Base-by-base conservation (phyloP, 2,329 filamentous ascomycete species). In the Meredithiella fracta region DNA sequence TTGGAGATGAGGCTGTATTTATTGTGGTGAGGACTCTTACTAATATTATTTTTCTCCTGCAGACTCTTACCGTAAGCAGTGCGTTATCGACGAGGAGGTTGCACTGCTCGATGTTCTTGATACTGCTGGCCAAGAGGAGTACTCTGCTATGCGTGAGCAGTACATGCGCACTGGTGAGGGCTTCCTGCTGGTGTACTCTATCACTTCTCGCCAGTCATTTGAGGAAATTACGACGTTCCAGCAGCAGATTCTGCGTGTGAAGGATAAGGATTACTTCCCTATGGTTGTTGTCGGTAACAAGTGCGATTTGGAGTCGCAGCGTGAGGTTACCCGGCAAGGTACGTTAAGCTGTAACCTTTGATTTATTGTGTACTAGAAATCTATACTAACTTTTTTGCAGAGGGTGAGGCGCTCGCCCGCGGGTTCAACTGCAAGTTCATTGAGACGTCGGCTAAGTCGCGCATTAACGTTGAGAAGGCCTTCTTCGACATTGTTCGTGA, bases 31-130 rank as follows among this genome's bases (percentile, higher is more conserved):
- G 8, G 5, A 49, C 20, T 14, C 5, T 15, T 44, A 47, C 54
- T 56, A 52, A 56, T 23, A 22, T 8, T 17, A 20, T 11, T 34
- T 4, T 4, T 34, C 11, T n/a, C 37, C 4, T 20, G 26, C 23
- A 98, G 92, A 98, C 69, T 97, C 92, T 61, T 98, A 98, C 78
- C 89, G 92, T 75, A 98, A 98, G 83, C 92, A 97, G 78, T 97
- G 92, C 70, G 84, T 95, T 64, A 94, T 98, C 69, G 92, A 98
- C 68, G 92, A 97, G 64, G 92, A 98, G 73, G 89, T 96, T 63
- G 92, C 92, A 53, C 80, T 98, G 59, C 85, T 98, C 70, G 92
- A 98, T 70, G 92, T 98, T 61, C 83, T 97, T 68, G 92, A 98
- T 71, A 98, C 92, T 55, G 92, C 92, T 60, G 92, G 92, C 59